phyloP scores from a whole-genome alignment of 1,139 yeast genomes.

The Geotrichum bryndzae region DNA sequence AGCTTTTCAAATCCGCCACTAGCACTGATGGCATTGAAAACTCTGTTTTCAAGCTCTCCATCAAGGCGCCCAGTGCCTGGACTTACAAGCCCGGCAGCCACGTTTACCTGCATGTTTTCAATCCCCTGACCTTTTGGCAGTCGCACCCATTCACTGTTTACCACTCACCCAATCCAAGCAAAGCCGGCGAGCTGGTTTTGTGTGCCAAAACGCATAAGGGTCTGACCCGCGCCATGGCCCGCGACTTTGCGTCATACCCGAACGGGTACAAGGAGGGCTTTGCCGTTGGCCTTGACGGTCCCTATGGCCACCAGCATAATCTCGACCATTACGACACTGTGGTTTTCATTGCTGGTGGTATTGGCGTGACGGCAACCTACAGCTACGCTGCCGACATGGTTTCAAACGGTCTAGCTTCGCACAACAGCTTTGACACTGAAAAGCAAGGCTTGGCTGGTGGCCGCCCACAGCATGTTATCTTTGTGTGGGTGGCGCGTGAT shows the following conservation, averaged over 20 bases:
- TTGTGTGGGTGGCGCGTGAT: conserved; percentile 51
- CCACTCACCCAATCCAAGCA: conserved; percentile 31
- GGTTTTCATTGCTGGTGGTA: conserved; percentile 55
- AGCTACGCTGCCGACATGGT: conserved; percentile 21
- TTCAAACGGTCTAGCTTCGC: conserved; percentile 15
- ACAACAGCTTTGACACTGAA: conserved; percentile 15
- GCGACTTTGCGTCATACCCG: conserved; percentile 19
- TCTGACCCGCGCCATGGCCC: conserved; percentile 23
- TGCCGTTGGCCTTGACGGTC: conserved; percentile 46
- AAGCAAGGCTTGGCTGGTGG: conserved; percentile 1
- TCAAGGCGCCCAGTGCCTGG: conserved; percentile 34
- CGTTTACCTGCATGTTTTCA: conserved; percentile 39
- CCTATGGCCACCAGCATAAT: conserved; percentile 49
- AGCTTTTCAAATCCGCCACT: conserved; percentile 34
- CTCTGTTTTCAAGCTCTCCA: conserved; percentile 39
- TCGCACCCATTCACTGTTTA: conserved; percentile 51
- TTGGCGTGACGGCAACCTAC: conserved; percentile 54
- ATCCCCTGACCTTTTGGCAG: conserved; percentile 46
- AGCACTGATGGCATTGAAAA: background rate
- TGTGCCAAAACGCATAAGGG: conserved; percentile 38
- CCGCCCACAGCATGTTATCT: conserved; percentile 32
- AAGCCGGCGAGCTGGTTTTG: conserved; percentile 33
- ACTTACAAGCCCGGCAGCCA: conserved; percentile 36
- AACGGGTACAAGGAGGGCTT: conserved; percentile 34
- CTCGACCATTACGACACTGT: conserved; percentile 45